These are phyloP conservation scores for Berkeleyomyces rouxiae DNA, from an alignment of 2,329 filamentous ascomycete genomes.

Conservation along the genomic window DNA sequence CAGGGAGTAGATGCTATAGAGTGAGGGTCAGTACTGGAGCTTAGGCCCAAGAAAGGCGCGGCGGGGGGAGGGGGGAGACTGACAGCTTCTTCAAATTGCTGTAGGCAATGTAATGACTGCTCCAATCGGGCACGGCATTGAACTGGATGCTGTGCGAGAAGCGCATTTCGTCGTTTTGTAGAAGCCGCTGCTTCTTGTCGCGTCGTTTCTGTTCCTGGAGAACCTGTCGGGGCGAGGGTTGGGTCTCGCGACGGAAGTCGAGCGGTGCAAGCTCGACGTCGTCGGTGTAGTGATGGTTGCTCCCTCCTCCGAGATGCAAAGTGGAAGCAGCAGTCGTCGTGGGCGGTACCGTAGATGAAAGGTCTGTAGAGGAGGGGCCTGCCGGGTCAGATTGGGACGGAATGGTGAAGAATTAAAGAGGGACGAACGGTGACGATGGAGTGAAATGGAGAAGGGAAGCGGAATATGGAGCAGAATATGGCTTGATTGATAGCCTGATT, in stretches of 20 bases:
- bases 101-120: conserved; percentile 92
- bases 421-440: neutral
- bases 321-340: conserved; percentile 6
- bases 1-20: conserved; percentile 73
- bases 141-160: conserved; percentile 99
- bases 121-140: conserved; percentile 99
- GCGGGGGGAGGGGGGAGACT: conserved; percentile 22
- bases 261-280: conserved; percentile 26
- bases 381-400: conserved; percentile 17
- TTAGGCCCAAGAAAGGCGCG: neutral
- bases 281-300: conserved; percentile 14
- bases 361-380: conserved; percentile 25
- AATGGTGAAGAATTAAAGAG: conserved; percentile 22
- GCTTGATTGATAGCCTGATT: neutral
- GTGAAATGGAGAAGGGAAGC: neutral
- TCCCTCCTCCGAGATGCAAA: conserved; percentile 12
- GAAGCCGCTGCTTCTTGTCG: conserved; percentile 53
- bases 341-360: conserved; percentile 4
- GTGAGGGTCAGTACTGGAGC: neutral
- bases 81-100: conserved; percentile 98
- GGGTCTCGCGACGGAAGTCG: neutral
- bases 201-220: conserved; percentile 30
- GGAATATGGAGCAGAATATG: neutral
- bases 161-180: conserved; percentile 82
- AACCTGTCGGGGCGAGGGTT: conserved; percentile 17